Percentiles rank a stretch among this genome's conserved stretches.
Conservation (phyloP, 2,329 filamentous ascomycete genomes). For the Rhynchosporium agropyri region DNA sequence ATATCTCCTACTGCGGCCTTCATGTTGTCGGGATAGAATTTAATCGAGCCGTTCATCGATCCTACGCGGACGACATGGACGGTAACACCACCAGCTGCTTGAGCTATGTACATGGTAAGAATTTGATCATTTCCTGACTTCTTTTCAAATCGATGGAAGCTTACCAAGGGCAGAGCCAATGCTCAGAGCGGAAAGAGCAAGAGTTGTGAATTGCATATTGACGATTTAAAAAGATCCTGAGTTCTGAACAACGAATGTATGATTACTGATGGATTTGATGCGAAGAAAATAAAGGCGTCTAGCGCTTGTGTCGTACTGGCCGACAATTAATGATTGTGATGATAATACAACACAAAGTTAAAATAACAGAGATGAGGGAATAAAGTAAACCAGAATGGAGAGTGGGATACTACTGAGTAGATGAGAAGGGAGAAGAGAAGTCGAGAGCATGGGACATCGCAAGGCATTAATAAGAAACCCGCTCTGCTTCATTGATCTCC, state of each 20-base stretch:
- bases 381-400: slow-evolving; percentile 17
- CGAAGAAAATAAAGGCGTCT: slow-evolving; percentile 33
- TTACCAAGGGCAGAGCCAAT: slow-evolving; percentile 39
- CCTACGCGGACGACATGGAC: slow-evolving; percentile 70
- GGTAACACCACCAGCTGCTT: slow-evolving; percentile 30
- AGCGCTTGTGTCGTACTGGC: slow-evolving; percentile 42
- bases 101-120: slow-evolving; percentile 18
- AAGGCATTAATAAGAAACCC: slow-evolving; percentile 36
- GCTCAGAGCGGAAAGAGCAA: slow-evolving; percentile 40
- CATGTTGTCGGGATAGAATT: slow-evolving; percentile 68
- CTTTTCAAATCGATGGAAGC: neutral
- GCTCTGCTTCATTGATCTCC: slow-evolving; percentile 31
- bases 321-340: slow-evolving; percentile 39
- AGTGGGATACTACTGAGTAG: slow-evolving; percentile 13
- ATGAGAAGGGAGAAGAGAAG: neutral
- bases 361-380: slow-evolving; percentile 21
- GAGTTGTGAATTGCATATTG: slow-evolving; percentile 42
- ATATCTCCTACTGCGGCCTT: slow-evolving; percentile 63
- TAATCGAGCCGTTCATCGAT: slow-evolving; percentile 49
- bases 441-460: slow-evolving; percentile 23
- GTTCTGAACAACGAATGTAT: slow-evolving; percentile 35
- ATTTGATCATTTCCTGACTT: neutral
- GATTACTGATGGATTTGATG: neutral
- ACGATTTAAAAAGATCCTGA: slow-evolving; percentile 27
- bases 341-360: slow-evolving; percentile 5